Evolutionary conservation across 352 stramenopile genomes (phyloP), one percentile per base, ranked within the genome.

Genomic region (Globisporangium acanthophoron): DNA sequence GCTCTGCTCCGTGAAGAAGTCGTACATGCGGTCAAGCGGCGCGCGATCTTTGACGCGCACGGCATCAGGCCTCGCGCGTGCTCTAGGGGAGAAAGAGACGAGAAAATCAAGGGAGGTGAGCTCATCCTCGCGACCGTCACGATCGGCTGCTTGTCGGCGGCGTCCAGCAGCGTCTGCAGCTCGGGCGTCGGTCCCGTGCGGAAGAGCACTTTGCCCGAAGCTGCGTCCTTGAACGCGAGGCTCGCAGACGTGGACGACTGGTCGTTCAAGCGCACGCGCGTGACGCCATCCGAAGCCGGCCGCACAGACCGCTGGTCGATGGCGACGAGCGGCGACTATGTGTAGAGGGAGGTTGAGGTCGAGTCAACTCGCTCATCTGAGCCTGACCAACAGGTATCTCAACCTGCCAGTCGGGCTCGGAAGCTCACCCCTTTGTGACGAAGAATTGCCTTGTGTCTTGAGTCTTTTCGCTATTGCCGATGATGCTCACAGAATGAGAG

Each of bases 1-100:
- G 21, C 52, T 59, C 52, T 66, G 46, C 47, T 64, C 46, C 3
- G 48, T 41, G n/a, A 71, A 24, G 46, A 46, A 71, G 47, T 68
- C 58, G 50, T 70, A 65, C n/a, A 68, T 40, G 20, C 58, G 58
- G 35, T 52, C 41, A 24, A 24, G 18, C 27, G 31, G 44, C 54
- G 55, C 21, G 21, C 21, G 21, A 24, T 24, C 21, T 24, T 24
- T 24, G 21, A 24, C 21, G 21, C 21, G 29, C 5, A 35, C 6
- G n/a, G 11, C 35, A 61, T 47, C 29, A 39, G 18, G 21, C 47
- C 54, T n/a, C 53, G 45, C 37, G 54, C 54, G 44, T 60, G 44
- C 9, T 44, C 54, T 2, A 54, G 20, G 6, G 58, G 0, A n/a
- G 39, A 49, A 20, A 61, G 55, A 31, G 55, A 54, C 31, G 43